Evolutionary conservation across 1,139 yeast species (phyloP).

Genomic region (Zygosaccharomyces pseudobailii): DNA sequence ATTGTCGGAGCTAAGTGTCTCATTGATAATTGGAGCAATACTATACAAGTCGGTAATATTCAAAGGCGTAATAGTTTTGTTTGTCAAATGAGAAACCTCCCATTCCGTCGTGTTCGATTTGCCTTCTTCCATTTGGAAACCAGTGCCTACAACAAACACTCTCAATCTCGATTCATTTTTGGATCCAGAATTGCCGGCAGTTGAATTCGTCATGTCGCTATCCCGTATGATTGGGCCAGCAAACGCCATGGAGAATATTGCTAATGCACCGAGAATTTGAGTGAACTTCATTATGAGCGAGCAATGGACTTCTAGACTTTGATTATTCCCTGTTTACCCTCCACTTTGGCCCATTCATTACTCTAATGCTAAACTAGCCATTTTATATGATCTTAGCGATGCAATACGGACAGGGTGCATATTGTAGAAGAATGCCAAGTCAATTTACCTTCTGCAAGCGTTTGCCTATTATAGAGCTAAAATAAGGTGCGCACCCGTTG

Average conservation of each 20-base stretch:
- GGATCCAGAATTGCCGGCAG: background rate
- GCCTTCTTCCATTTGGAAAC: conserved; percentile 12
- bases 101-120: conserved; percentile 12
- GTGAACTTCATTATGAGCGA: conserved; percentile 10
- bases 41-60: conserved; percentile 26
- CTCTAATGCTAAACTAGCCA: background rate
- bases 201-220: conserved; percentile 5
- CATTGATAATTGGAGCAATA: conserved; percentile 21
- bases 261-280: conserved; percentile 4
- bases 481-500: no score
- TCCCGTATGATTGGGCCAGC: conserved; percentile 10
- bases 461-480: background rate
- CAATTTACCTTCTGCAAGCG: background rate
- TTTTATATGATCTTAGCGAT: background rate
- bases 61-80: conserved; percentile 19
- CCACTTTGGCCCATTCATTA: background rate
- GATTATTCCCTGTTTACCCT: background rate
- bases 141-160: conserved; percentile 27
- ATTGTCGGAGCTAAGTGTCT: conserved; percentile 15
- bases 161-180: conserved; percentile 11
- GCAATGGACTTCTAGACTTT: background rate
- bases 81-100: conserved; percentile 19
- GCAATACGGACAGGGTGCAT: background rate
- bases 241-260: conserved; percentile 7
- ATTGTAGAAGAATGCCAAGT: background rate